phyloP scores from a whole-genome alignment of 306 rosid genomes.

The Herpetospermum pedunculosum region DNA sequence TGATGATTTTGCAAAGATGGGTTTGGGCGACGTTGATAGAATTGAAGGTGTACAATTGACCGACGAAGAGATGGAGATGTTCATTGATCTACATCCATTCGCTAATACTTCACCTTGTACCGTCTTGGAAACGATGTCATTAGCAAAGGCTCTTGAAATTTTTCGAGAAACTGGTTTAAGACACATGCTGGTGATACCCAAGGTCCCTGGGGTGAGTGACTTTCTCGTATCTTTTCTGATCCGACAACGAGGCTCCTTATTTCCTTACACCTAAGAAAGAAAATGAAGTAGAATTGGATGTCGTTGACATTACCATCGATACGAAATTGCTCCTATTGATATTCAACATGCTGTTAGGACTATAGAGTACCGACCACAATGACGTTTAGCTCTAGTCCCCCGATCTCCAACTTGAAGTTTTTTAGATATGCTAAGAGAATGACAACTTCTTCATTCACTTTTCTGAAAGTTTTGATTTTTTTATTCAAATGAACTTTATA shows the following conservation, averaged over 20 bases:
- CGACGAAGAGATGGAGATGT: slow-evolving; percentile 79
- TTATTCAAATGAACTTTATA: background rate
- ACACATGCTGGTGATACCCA: slow-evolving; percentile 86
- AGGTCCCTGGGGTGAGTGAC: slow-evolving; percentile 60
- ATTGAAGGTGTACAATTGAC: slow-evolving; percentile 52
- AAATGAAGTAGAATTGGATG: background rate
- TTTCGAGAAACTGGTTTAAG: slow-evolving; percentile 80
- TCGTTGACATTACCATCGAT: background rate
- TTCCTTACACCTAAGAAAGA: background rate
- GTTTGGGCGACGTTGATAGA: slow-evolving; percentile 31
- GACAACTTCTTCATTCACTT: background rate
- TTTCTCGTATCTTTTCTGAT: background rate
- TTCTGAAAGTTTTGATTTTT: background rate
- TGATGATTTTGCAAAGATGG: slow-evolving; percentile 62
- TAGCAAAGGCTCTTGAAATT: slow-evolving; percentile 72
- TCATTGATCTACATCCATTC: slow-evolving; percentile 78
- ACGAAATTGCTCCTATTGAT: background rate
- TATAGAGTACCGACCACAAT: background rate
- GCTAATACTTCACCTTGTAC: slow-evolving; percentile 83
- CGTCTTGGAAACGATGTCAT: slow-evolving; percentile 83
- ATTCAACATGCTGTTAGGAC: background rate
- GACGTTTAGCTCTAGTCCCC: background rate
- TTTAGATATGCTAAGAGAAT: background rate
- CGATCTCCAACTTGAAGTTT: background rate
- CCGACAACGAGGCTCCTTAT: background rate